These are phyloP conservation scores for Beauveria brongniartii DNA, from an alignment of 2,329 filamentous ascomycete genomes.

Conservation along the genomic window DNA sequence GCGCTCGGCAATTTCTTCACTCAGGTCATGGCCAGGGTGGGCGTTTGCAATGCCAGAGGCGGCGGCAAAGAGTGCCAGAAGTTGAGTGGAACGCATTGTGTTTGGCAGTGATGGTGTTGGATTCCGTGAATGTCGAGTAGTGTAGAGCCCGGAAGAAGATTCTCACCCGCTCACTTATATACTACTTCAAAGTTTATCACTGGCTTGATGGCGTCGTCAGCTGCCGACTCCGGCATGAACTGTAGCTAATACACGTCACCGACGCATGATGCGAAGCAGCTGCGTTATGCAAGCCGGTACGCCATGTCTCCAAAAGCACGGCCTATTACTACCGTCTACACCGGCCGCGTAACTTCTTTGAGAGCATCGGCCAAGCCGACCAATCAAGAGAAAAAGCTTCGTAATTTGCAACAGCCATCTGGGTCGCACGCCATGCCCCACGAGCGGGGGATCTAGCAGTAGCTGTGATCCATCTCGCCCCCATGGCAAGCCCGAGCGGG, in stretches of 20 bases:
- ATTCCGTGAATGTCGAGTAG: neutral
- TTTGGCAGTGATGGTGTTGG: neutral
- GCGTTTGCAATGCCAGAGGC: neutral
- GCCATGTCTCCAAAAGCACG: neutral
- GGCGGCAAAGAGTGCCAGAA: neutral
- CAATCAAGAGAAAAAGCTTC: neutral
- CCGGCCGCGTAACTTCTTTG: neutral
- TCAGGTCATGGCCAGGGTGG: conserved; percentile 42
- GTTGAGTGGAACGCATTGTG: neutral
- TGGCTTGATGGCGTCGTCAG: neutral
- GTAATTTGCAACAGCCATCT: neutral
- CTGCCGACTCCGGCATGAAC: neutral
- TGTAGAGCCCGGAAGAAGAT: neutral
- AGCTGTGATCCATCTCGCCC: neutral
- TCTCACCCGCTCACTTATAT: neutral
- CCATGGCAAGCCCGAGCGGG: neutral
- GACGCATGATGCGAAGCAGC: neutral
- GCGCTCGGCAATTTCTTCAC: conserved; percentile 40
- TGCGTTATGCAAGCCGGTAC: neutral
- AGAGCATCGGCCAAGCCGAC: neutral
- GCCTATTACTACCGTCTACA: neutral
- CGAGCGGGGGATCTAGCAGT: neutral
- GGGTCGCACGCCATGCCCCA: neutral
- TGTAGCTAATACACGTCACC: neutral
- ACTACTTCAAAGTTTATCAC: neutral